These are phyloP conservation scores for Apophysomyces variabilis DNA, from an alignment of 371 early-diverging fungal genomes.

Conservation along the genomic window DNA sequence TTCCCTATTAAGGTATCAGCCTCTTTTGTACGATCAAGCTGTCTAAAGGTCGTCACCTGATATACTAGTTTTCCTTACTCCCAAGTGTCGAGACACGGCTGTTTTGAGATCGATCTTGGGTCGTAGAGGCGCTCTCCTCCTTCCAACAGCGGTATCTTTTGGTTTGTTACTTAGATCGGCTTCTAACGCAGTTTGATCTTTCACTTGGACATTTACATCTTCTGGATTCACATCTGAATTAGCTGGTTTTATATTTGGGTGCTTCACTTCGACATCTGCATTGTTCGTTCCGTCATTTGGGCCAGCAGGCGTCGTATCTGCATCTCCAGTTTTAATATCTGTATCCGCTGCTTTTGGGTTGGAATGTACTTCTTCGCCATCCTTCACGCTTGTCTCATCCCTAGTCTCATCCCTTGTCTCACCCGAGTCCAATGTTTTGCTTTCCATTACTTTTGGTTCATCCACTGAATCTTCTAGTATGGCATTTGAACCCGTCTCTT, in stretches of 20 bases:
- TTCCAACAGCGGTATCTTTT: too few relatives aligned
- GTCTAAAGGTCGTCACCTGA: too few relatives aligned
- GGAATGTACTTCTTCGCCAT: too few relatives aligned
- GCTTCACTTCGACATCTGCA: too few relatives aligned
- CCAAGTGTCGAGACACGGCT: constrained; percentile 5
- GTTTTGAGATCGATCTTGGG: constrained; percentile 2
- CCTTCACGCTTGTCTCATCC: background rate
- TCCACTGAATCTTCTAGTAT: background rate
- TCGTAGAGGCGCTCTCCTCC: background rate
- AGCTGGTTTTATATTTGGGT: background rate
- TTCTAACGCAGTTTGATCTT: background rate
- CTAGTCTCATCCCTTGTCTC: background rate
- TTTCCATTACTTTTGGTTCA: background rate
- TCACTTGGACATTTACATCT: too few relatives aligned
- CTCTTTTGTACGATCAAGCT: too few relatives aligned
- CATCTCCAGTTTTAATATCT: too few relatives aligned
- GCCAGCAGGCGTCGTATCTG: too few relatives aligned
- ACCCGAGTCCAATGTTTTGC: background rate
- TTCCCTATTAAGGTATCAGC: too few relatives aligned
- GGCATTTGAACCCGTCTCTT: background rate
- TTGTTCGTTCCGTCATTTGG: background rate
- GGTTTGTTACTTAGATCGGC: background rate
- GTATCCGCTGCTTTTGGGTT: background rate
- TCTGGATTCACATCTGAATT: background rate
- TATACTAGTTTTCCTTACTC: background rate